A percentile compares a stretch with the other conserved stretches of the same genome.
These are phyloP conservation scores for Exophiala aquamarina DNA, from an alignment of 2,329 filamentous ascomycete species.

Conservation along the genomic window DNA sequence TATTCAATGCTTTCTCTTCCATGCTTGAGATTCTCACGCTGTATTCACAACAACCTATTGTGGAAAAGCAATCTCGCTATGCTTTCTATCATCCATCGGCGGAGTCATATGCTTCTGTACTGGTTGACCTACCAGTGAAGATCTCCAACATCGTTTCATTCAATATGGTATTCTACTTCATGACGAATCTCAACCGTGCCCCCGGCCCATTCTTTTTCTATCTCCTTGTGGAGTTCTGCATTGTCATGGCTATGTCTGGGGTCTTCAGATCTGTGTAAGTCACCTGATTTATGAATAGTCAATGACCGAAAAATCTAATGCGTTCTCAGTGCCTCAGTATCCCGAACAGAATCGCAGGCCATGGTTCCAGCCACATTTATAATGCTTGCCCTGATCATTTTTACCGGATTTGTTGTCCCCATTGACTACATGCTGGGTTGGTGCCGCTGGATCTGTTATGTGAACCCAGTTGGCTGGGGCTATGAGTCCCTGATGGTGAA, in stretches of 20 bases:
- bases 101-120: constrained; percentile 65
- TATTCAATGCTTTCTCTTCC: constrained; percentile 74
- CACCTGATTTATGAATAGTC: no score
- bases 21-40: constrained; percentile 71
- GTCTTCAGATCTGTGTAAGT: constrained; percentile 70
- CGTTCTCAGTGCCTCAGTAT: constrained; percentile 68
- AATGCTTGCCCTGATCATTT: constrained; percentile 59
- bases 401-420: constrained; percentile 65
- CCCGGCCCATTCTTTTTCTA: constrained; percentile 63
- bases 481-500: constrained; percentile 61
- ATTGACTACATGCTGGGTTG: constrained; percentile 59
- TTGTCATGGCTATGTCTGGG: constrained; percentile 57
- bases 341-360: constrained; percentile 65
- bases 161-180: constrained; percentile 62
- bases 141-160: constrained; percentile 62
- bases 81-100: constrained; percentile 86
- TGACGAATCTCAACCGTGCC: constrained; percentile 55
- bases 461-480: constrained; percentile 66
- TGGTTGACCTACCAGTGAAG: constrained; percentile 54
- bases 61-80: constrained; percentile 85
- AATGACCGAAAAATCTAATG: constrained; percentile 47
- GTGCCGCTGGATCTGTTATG: constrained; percentile 67
- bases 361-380: constrained; percentile 56
- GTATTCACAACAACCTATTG: constrained; percentile 87
- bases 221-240: constrained; percentile 57